phyloP scores from a whole-genome alignment of 768 basidiomycete genomes.

The Lyophyllum atratum region DNA sequence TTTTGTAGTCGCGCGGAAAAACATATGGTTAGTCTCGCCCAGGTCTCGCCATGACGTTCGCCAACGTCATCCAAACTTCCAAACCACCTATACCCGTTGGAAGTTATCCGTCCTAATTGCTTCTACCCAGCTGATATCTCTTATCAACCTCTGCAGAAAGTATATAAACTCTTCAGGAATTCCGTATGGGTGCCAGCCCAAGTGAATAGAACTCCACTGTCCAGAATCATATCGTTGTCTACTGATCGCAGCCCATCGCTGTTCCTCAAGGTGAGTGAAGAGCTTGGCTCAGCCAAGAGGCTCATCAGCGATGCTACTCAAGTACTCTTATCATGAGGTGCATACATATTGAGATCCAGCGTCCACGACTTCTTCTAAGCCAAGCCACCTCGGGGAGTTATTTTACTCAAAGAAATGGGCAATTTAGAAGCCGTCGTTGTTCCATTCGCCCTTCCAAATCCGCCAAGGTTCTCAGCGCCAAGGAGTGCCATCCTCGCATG shows the following conservation, averaged over 20 bases:
- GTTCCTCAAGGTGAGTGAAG: background rate
- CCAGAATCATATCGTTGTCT: background rate
- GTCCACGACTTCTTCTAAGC: conserved; percentile 1
- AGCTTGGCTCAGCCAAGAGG: background rate
- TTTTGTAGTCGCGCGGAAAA: too few species aligned
- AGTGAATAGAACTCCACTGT: background rate
- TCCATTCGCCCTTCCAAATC: background rate
- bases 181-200: background rate
- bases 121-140: too few species aligned
- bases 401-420: background rate
- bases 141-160: too few species aligned
- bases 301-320: background rate
- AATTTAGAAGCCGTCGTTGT: background rate
- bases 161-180: too few species aligned
- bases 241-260: background rate
- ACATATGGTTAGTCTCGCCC: too few species aligned
- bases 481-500: background rate
- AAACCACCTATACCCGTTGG: too few species aligned
- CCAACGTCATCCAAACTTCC: too few species aligned
- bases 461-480: background rate
- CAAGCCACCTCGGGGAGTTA: background rate
- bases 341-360: background rate
- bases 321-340: background rate
- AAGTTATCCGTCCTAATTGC: too few species aligned
- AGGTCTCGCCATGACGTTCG: too few species aligned